Evolutionary conservation across 345 rosid genomes (phyloP).

Genomic region (Eucalyptus erythrocorys): DNA sequence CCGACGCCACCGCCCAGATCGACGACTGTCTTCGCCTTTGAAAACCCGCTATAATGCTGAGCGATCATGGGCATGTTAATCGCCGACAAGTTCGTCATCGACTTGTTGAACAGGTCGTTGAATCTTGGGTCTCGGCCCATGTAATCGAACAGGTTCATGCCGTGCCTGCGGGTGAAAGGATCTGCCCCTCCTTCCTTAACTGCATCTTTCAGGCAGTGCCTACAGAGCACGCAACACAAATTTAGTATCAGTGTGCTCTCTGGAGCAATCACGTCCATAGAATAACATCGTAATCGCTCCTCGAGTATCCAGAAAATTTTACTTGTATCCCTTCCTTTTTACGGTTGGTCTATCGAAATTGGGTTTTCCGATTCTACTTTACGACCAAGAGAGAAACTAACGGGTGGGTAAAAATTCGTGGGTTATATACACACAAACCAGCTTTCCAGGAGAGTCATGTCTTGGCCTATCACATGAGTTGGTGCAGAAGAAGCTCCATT

Average conservation of each 20-base stretch:
- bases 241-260: not conserved
- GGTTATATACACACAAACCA: not conserved
- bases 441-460: not conserved
- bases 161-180: not conserved
- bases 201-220: not conserved
- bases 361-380: not conserved
- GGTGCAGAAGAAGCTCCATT: not conserved
- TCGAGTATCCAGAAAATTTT: not conserved
- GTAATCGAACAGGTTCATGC: not conserved
- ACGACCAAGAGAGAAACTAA: not conserved
- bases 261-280: not conserved
- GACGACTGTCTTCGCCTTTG: not conserved
- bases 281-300: not conserved
- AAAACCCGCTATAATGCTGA: not conserved
- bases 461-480: not conserved
- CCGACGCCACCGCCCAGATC: not conserved
- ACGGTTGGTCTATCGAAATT: not conserved
- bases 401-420: constrained; percentile 3
- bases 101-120: not conserved
- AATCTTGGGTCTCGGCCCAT: not conserved
- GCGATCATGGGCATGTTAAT: not conserved
- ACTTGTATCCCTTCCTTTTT: not conserved
- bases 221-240: not conserved
- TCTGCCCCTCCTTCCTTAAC: not conserved
- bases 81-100: rapidly evolving